Evolutionary conservation across 2,329 filamentous ascomycete genomes (phyloP).

Genomic region (Berkeleyomyces rouxiae): DNA sequence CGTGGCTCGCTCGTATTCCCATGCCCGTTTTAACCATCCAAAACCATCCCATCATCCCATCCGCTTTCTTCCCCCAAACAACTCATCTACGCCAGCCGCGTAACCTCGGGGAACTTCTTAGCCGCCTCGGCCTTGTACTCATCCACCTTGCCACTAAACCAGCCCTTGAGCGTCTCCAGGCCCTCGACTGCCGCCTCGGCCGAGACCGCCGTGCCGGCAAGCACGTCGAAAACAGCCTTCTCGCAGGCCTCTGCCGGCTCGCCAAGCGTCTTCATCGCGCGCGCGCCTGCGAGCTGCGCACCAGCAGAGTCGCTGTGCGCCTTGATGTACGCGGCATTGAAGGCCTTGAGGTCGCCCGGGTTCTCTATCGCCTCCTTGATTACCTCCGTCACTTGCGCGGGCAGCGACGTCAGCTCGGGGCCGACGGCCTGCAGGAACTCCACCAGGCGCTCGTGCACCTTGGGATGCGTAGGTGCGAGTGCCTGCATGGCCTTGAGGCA

Average conservation of each 20-base stretch:
- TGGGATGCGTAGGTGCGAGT: constrained; percentile 52
- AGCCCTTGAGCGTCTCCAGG: constrained; percentile 28
- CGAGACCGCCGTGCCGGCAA: constrained; percentile 34
- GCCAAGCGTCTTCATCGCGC: constrained; percentile 41
- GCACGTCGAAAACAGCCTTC: constrained; percentile 42
- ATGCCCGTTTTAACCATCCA: neutral
- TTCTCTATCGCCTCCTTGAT: constrained; percentile 45
- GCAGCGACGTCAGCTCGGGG: constrained; percentile 39
- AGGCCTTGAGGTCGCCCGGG: constrained; percentile 35
- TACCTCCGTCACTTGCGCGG: constrained; percentile 49
- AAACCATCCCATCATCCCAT: neutral
- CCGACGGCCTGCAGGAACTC: constrained; percentile 50
- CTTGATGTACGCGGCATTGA: constrained; percentile 49
- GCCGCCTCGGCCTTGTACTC: constrained; percentile 32
- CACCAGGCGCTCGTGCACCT: constrained; percentile 57
- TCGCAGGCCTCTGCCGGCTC: constrained; percentile 38
- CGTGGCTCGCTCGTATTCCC: neutral
- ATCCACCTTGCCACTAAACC: constrained; percentile 33
- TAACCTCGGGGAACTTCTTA: constrained; percentile 34
- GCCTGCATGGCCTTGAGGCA: constrained; percentile 60
- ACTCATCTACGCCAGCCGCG: constrained; percentile 24
- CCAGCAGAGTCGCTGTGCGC: constrained; percentile 44
- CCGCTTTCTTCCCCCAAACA: neutral
- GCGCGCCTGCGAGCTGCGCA: constrained; percentile 48
- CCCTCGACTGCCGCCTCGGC: constrained; percentile 38